Conservation (phyloP, 176 grass and related monocot genomes). For the Thinopyrum elongatum region DNA sequence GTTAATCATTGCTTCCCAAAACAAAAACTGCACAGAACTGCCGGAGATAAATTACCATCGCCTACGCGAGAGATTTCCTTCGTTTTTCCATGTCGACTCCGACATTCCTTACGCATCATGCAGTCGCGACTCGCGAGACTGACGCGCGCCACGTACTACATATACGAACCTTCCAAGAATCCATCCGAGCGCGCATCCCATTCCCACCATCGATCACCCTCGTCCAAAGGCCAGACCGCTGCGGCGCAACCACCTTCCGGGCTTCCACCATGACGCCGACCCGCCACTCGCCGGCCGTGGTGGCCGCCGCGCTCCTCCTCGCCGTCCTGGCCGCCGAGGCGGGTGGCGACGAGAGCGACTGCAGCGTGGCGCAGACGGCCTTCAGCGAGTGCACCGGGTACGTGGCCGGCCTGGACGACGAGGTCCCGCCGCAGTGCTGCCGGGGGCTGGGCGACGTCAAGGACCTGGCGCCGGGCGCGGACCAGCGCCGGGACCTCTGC, state of each 20-base stretch:
- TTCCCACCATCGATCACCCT: background rate
- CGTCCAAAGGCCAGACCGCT: background rate
- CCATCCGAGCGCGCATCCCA: background rate
- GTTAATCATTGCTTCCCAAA: background rate
- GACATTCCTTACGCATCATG: background rate
- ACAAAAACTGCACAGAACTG: too few species aligned
- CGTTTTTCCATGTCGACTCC: too few species aligned
- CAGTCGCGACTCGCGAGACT: too few species aligned
- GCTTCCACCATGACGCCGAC: background rate
- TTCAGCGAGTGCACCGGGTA: constrained; percentile 33
- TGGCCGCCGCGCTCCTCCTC: background rate
- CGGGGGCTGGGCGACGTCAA: background rate
- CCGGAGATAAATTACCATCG: background rate
- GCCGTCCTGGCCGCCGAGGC: background rate
- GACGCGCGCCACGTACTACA: too few species aligned
- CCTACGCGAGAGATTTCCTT: background rate
- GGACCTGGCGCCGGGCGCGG: too few species aligned
- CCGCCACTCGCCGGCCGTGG: background rate
- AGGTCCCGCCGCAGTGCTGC: too few species aligned
- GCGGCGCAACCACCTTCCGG: background rate
- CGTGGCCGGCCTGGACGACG: too few species aligned
- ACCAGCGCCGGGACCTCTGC: too few species aligned
- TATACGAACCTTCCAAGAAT: background rate
- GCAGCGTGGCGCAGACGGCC: constrained; percentile 4
- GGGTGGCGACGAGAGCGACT: background rate